Evolutionary conservation across 1,139 yeast species (phyloP).

Genomic region (Saccharomyces pastorianus): DNA sequence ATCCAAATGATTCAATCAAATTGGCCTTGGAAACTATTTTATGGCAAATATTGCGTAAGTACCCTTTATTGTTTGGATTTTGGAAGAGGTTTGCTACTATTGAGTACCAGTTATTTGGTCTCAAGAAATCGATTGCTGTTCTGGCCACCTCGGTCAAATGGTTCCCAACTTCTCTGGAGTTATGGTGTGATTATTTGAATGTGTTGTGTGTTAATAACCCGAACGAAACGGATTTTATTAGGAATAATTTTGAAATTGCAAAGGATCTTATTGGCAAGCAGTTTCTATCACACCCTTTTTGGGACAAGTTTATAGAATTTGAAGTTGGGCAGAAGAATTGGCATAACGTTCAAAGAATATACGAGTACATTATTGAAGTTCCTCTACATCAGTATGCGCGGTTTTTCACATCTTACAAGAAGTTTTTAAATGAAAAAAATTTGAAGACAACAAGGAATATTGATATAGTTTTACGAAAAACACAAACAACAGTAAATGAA

Average conservation of each 20-base stretch:
- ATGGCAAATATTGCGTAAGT: conserved; percentile 39
- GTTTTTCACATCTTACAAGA: conserved; percentile 46
- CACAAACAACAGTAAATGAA: conserved; percentile 45
- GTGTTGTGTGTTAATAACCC: conserved; percentile 39
- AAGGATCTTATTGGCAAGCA: conserved; percentile 42
- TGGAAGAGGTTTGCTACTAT: conserved; percentile 56
- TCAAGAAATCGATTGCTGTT: conserved; percentile 40
- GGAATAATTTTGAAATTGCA: conserved; percentile 38
- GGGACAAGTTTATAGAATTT: conserved; percentile 57
- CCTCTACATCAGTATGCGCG: conserved; percentile 68
- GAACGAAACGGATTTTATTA: conserved; percentile 30
- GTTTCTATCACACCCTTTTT: conserved; percentile 52
- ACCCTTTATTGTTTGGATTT: conserved; percentile 49
- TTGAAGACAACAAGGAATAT: conserved; percentile 25
- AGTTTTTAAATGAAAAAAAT: conserved; percentile 33
- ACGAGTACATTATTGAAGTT: conserved; percentile 39
- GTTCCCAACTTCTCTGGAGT: conserved; percentile 51
- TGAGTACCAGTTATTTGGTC: conserved; percentile 48
- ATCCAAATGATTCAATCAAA: conserved; percentile 30
- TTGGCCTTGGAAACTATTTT: conserved; percentile 31
- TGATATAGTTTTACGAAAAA: conserved; percentile 37
- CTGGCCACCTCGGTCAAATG: conserved; percentile 41
- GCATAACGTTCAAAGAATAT: conserved; percentile 33
- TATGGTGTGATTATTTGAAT: conserved; percentile 58
- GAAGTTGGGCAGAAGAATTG: conserved; percentile 30